Evolutionary conservation across 2,329 filamentous ascomycete species (phyloP).

Genomic region (Pyrenophora tritici-repentis): DNA sequence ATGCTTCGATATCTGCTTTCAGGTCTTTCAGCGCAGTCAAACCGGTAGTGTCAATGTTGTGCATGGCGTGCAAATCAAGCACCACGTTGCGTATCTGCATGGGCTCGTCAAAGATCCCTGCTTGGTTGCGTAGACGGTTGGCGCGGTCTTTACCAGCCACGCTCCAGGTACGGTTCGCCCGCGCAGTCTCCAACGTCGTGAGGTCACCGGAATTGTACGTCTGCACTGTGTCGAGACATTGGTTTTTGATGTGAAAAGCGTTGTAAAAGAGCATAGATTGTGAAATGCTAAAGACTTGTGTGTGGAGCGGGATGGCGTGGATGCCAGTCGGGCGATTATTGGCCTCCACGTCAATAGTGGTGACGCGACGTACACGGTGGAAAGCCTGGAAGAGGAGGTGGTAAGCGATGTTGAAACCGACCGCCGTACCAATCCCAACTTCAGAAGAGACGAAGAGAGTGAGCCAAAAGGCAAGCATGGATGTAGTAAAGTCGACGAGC

Average conservation of each 20-base stretch:
- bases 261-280: constrained; percentile 67
- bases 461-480: constrained; percentile 68
- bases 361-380: constrained; percentile 44
- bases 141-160: constrained; percentile 58
- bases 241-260: constrained; percentile 58
- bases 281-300: constrained; percentile 61
- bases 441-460: constrained; percentile 66
- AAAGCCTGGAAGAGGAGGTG: constrained; percentile 65
- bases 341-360: constrained; percentile 15
- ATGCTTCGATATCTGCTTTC: constrained; percentile 55
- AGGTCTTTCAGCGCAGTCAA: constrained; percentile 57
- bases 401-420: constrained; percentile 57
- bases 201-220: constrained; percentile 52
- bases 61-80: constrained; percentile 58
- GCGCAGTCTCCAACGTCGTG: constrained; percentile 42
- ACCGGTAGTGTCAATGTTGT: constrained; percentile 61
- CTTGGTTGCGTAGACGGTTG: constrained; percentile 51
- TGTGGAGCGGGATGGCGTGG: constrained; percentile 51
- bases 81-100: constrained; percentile 56
- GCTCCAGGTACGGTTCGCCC: constrained; percentile 59
- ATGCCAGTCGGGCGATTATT: constrained; percentile 11
- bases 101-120: constrained; percentile 39
- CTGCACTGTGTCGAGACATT: constrained; percentile 58
- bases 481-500: constrained; percentile 66
- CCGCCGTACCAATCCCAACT: constrained; percentile 63